These are phyloP conservation scores for Xylaria venustula DNA, from an alignment of 495 filamentous ascomycete species.

Conservation along the genomic window DNA sequence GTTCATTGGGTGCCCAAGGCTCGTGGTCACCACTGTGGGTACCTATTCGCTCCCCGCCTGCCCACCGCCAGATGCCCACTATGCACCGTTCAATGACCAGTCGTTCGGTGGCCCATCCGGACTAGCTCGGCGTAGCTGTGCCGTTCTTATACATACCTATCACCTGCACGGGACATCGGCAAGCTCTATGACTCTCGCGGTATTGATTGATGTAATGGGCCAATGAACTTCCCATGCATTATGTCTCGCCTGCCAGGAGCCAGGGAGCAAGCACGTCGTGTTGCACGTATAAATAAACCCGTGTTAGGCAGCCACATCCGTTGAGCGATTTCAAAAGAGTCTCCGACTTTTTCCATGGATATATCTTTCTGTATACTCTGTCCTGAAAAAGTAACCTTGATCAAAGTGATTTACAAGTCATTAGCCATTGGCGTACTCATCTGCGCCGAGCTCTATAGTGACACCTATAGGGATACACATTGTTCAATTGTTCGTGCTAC, in stretches of 20 bases:
- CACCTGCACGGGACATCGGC: slow-evolving; percentile 9
- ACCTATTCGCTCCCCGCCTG: not conserved
- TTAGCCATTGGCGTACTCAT: not conserved
- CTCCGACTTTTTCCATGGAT: not conserved
- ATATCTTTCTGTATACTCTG: not conserved
- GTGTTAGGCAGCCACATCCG: slow-evolving; percentile 1
- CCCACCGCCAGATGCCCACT: slow-evolving; percentile 4
- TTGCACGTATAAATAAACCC: not conserved
- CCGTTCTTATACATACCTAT: slow-evolving; percentile 1
- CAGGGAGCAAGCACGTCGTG: not conserved
- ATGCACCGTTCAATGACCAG: not conserved
- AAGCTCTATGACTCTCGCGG: not conserved
- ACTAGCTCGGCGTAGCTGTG: slow-evolving; percentile 2
- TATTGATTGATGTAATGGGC: not conserved
- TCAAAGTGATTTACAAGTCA: not conserved
- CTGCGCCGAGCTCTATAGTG: not conserved
- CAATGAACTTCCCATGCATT: slow-evolving; percentile 1
- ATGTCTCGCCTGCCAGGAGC: not conserved
- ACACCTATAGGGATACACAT: too few relatives aligned
- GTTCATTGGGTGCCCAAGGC: too few relatives aligned
- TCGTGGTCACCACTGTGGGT: too few relatives aligned
- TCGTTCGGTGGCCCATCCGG: slow-evolving; percentile 7
- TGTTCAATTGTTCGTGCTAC: not conserved
- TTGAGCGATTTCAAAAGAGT: not conserved
- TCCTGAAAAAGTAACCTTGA: too few relatives aligned